Conservation (phyloP, 371 early-diverging fungal species). For the Lichtheimia corymbifera region DNA sequence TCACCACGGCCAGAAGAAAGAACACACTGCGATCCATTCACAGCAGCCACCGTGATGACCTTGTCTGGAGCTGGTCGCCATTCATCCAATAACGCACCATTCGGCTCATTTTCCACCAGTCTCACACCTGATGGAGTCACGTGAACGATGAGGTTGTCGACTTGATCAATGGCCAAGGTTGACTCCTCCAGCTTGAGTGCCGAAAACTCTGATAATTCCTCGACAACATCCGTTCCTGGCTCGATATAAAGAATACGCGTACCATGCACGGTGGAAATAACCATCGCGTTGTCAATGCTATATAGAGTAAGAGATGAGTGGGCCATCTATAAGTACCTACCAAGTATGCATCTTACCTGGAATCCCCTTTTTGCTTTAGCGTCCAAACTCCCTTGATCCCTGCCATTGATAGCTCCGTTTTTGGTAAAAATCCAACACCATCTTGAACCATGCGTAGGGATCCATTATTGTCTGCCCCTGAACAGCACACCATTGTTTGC, state of each 20-base stretch:
- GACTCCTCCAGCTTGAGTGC: constrained; percentile 22
- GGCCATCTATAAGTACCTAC: too few species aligned
- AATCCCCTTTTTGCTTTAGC: constrained; percentile 25
- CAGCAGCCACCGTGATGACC: constrained; percentile 57
- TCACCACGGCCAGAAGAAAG: constrained; percentile 57
- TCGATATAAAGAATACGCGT: constrained; percentile 20
- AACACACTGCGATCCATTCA: constrained; percentile 53
- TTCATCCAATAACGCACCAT: constrained; percentile 34
- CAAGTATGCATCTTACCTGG: constrained; percentile 1
- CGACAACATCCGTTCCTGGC: constrained; percentile 28
- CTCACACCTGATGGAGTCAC: constrained; percentile 61
- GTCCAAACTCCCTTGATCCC: constrained; percentile 76
- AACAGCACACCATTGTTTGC: constrained; percentile 87
- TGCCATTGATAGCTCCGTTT: constrained; percentile 56
- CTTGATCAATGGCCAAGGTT: constrained; percentile 28
- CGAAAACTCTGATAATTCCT: constrained; percentile 19
- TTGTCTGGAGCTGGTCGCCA: constrained; percentile 52
- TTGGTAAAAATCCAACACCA: constrained; percentile 83
- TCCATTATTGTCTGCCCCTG: constrained; percentile 76
- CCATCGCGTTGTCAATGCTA: constrained; percentile 36
- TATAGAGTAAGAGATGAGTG: neutral
- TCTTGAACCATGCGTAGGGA: constrained; percentile 81
- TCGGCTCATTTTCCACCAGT: constrained; percentile 32
- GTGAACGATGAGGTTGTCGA: constrained; percentile 34
- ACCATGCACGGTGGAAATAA: constrained; percentile 52